These are phyloP conservation scores for Aphanomyces euteiches DNA, from an alignment of 352 stramenopile genomes.

Conservation along the genomic window DNA sequence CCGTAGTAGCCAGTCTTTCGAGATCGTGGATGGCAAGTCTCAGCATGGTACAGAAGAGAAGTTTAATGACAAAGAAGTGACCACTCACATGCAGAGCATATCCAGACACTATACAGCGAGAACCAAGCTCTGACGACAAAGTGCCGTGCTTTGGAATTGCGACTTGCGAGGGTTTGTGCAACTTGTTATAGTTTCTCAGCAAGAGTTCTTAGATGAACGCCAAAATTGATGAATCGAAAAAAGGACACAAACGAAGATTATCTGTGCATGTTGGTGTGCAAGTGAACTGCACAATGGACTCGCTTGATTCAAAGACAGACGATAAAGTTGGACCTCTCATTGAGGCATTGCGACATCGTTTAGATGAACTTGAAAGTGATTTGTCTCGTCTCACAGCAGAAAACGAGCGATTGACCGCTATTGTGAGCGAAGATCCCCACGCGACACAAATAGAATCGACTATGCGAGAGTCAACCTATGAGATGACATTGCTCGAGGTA, in stretches of 20 bases:
- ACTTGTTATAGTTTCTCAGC: not conserved
- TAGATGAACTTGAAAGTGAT: not conserved
- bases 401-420: not conserved
- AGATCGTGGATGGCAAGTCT: not conserved
- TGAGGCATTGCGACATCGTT: not conserved
- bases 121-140: conserved; percentile 2
- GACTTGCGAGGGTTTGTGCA: not conserved
- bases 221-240: not conserved
- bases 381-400: not conserved
- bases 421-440: not conserved
- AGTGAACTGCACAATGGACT: not conserved
- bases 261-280: not conserved
- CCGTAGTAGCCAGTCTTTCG: not conserved
- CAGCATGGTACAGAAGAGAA: not conserved
- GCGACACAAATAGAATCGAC: not conserved
- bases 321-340: not conserved
- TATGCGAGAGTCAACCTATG: not conserved
- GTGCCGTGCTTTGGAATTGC: not conserved
- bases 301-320: not conserved
- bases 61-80: no score
- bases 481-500: not conserved
- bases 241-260: not conserved
- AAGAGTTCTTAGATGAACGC: not conserved
- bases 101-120: not conserved
- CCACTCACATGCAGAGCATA: not conserved